Percentiles rank a stretch among this genome's conserved stretches.
Conservation (phyloP, 495 filamentous ascomycete genomes). For the Cercophora sp. region DNA sequence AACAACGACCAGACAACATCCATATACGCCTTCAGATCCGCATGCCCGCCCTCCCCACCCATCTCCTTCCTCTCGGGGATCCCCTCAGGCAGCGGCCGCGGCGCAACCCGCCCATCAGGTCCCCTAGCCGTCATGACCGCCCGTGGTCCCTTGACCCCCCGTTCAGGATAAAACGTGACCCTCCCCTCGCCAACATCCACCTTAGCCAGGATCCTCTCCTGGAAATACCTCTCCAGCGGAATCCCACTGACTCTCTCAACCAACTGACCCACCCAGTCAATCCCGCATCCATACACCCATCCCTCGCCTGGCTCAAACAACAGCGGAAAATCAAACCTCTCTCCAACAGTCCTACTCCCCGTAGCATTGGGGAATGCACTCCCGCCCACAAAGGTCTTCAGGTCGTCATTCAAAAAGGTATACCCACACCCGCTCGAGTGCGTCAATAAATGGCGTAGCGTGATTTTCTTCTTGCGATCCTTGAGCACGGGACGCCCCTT, state of each 20-base stretch:
- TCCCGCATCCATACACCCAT: conserved; percentile 33
- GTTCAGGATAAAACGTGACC: conserved; percentile 30
- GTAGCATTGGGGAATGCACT: too few relatives aligned
- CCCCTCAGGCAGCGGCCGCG: conserved; percentile 5
- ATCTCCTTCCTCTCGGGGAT: too few relatives aligned
- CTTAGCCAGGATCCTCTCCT: conserved; percentile 21
- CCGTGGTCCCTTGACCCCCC: neutral
- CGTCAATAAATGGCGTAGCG: conserved; percentile 32
- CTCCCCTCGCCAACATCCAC: conserved; percentile 11
- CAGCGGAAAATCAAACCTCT: conserved; percentile 27
- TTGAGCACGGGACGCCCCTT: conserved; percentile 20
- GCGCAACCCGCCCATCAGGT: too few relatives aligned
- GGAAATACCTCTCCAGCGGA: conserved; percentile 28
- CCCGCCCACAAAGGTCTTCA: too few relatives aligned
- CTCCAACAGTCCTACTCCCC: too few relatives aligned
- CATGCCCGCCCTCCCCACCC: conserved; percentile 32
- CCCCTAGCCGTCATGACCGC: conserved; percentile 22
- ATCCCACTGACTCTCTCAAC: conserved; percentile 25
- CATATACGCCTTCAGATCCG: conserved; percentile 24
- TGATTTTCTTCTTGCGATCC: conserved; percentile 25
- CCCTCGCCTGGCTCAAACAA: conserved; percentile 34
- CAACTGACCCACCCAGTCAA: conserved; percentile 34
- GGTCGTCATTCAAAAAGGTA: conserved; percentile 11
- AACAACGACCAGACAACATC: conserved; percentile 27
- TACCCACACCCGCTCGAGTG: conserved; percentile 33